Percentiles rank a stretch among this genome's conserved stretches.
These are phyloP conservation scores for Lachnellula subtilissima DNA, from an alignment of 2,329 filamentous ascomycete species.

Conservation along the genomic window DNA sequence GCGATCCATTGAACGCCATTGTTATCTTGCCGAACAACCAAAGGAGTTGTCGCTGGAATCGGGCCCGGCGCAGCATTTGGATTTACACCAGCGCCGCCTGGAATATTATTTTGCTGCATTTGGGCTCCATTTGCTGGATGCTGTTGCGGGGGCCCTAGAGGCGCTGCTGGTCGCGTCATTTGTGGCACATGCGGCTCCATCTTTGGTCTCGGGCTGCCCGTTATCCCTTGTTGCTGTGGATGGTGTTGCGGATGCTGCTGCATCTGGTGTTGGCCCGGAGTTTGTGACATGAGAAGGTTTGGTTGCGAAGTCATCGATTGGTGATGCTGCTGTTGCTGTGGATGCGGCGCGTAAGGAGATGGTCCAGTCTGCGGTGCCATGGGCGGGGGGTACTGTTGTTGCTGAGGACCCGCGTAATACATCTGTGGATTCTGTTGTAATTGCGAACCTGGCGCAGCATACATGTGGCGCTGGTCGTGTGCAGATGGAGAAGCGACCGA, in stretches of 20 bases:
- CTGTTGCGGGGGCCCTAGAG: constrained; percentile 39
- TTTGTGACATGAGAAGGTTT: constrained; percentile 63
- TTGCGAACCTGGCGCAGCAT: constrained; percentile 73
- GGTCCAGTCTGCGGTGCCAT: constrained; percentile 59
- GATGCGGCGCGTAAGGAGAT: constrained; percentile 58
- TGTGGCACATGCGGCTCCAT: constrained; percentile 59
- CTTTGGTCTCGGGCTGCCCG: constrained; percentile 58
- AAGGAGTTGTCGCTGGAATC: constrained; percentile 91
- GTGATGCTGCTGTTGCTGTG: constrained; percentile 44
- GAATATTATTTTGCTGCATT: constrained; percentile 40
- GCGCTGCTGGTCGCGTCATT: constrained; percentile 54
- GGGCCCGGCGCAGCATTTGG: constrained; percentile 91
- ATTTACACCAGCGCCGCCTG: constrained; percentile 55
- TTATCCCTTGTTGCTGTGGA: constrained; percentile 52
- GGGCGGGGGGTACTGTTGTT: constrained; percentile 56
- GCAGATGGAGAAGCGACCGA: constrained; percentile 85
- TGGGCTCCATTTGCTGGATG: constrained; percentile 38
- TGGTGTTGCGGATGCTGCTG: constrained; percentile 53
- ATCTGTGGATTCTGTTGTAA: constrained; percentile 75
- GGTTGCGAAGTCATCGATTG: constrained; percentile 60
- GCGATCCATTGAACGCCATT: constrained; percentile 99
- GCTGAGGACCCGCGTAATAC: constrained; percentile 56
- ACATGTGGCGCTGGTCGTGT: constrained; percentile 87
- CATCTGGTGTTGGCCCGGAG: constrained; percentile 51
- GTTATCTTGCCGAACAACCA: constrained; percentile 89